Evolutionary conservation across 2,329 filamentous ascomycete species (phyloP).

Genomic region (Monilinia aucupariae): DNA sequence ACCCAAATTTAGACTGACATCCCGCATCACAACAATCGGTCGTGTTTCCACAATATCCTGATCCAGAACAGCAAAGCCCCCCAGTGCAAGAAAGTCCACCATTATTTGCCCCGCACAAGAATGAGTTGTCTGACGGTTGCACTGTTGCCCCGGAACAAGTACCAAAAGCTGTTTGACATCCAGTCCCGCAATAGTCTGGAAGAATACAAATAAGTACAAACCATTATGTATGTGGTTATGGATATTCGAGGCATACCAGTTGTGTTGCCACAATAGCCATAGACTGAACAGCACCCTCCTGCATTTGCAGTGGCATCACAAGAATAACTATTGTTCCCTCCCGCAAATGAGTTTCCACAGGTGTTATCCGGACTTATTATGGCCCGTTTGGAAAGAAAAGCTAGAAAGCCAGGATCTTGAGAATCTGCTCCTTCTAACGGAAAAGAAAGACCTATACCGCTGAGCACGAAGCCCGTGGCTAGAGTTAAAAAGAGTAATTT

Average conservation of each 20-base stretch:
- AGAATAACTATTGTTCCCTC: constrained; percentile 24
- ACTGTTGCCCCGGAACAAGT: constrained; percentile 10
- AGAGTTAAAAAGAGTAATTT: constrained; percentile 11
- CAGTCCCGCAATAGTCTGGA: constrained; percentile 30
- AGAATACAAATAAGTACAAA: not conserved
- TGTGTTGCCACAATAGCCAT: constrained; percentile 23
- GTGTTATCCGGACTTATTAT: constrained; percentile 22
- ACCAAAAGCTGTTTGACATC: constrained; percentile 19
- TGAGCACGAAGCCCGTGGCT: constrained; percentile 13
- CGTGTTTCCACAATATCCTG: constrained; percentile 16
- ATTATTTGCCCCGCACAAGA: constrained; percentile 13
- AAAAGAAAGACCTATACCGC: constrained; percentile 12
- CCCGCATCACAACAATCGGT: constrained; percentile 12
- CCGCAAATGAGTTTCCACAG: constrained; percentile 21
- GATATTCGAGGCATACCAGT: constrained; percentile 10
- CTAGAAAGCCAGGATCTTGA: constrained; percentile 15
- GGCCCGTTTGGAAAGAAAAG: constrained; percentile 15
- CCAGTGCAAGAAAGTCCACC: constrained; percentile 6
- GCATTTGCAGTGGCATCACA: constrained; percentile 24
- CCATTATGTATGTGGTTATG: not conserved
- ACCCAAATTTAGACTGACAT: constrained; percentile 26
- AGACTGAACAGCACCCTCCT: constrained; percentile 33
- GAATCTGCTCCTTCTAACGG: constrained; percentile 9
- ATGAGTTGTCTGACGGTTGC: constrained; percentile 5
- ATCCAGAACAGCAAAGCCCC: constrained; percentile 11